Conservation (phyloP, 768 basidiomycete species). For the Boletus pseudo-olivaceus region DNA sequence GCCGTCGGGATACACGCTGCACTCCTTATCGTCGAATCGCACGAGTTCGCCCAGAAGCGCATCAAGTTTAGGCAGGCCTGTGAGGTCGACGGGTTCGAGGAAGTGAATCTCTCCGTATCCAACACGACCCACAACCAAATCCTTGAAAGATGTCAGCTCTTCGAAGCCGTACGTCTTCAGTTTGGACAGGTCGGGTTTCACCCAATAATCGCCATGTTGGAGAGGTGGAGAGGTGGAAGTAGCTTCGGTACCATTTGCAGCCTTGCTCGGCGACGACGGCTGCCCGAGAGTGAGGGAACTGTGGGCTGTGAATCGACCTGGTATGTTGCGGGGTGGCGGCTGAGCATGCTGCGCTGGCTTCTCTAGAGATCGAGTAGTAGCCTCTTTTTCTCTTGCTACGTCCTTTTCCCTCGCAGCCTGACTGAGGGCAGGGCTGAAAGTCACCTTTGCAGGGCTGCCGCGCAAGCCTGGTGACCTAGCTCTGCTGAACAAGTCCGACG, state of each 20-base stretch:
- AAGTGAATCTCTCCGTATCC: constrained; percentile 88
- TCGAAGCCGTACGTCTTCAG: constrained; percentile 71
- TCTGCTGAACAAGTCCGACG: constrained; percentile 64
- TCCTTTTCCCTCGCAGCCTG: constrained; percentile 76
- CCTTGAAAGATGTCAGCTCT: constrained; percentile 67
- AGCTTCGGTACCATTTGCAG: constrained; percentile 21
- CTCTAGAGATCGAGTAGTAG: constrained; percentile 18
- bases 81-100: constrained; percentile 82
- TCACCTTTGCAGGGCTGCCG: constrained; percentile 44
- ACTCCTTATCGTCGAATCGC: constrained; percentile 87
- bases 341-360: constrained; percentile 25
- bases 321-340: constrained; percentile 37
- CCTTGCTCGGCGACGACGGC: constrained; percentile 29
- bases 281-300: constrained; percentile 28
- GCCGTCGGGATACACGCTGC: constrained; percentile 89
- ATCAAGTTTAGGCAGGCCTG: constrained; percentile 72
- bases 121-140: constrained; percentile 84
- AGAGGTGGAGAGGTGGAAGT: constrained; percentile 37
- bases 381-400: constrained; percentile 39
- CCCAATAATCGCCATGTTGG: constrained; percentile 89
- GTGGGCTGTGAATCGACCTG: constrained; percentile 43
- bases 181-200: constrained; percentile 70
- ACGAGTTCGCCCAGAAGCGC: constrained; percentile 85
- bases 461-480: constrained; percentile 35
- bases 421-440: constrained; percentile 72